phyloP scores from a whole-genome alignment of 2,329 filamentous ascomycete genomes.

The Colletotrichum falcatum region DNA sequence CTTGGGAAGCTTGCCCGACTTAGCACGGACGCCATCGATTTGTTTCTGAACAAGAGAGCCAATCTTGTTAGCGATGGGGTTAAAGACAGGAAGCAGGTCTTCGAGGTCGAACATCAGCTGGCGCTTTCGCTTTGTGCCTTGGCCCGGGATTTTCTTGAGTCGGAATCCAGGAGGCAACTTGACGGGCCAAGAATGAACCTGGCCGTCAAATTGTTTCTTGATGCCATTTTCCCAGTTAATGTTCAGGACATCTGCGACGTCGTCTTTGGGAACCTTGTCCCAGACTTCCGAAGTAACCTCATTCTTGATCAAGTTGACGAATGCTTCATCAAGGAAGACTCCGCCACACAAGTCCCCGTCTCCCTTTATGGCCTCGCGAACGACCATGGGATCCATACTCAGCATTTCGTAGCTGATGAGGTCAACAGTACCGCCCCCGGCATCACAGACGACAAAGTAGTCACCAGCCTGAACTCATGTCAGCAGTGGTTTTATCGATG shows the following conservation, averaged over 20 bases:
- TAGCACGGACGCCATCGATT: constrained; percentile 36
- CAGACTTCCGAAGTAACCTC: constrained; percentile 41
- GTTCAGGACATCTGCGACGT: constrained; percentile 31
- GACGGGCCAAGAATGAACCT: constrained; percentile 33
- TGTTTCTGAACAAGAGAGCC: constrained; percentile 45
- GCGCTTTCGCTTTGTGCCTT: constrained; percentile 11
- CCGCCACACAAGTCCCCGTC: constrained; percentile 55
- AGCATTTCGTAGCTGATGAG: constrained; percentile 54
- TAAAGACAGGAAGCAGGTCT: constrained; percentile 46
- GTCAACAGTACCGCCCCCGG: constrained; percentile 55
- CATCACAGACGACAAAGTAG: constrained; percentile 51
- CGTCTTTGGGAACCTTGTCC: neutral
- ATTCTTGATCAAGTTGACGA: constrained; percentile 46
- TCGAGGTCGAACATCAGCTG: neutral
- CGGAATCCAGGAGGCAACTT: constrained; percentile 38
- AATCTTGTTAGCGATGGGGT: constrained; percentile 43
- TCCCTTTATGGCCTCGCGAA: constrained; percentile 54
- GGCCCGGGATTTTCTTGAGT: neutral
- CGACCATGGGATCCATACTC: constrained; percentile 42
- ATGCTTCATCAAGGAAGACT: constrained; percentile 55
- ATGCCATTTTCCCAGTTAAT: constrained; percentile 46
- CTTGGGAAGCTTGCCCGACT: constrained; percentile 43
- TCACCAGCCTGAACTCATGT: constrained; percentile 34
- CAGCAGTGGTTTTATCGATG: neutral
- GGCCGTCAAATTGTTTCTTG: constrained; percentile 43